Evolutionary conservation across 768 basidiomycete genomes (phyloP).

Genomic region (Termitomyces sp.): DNA sequence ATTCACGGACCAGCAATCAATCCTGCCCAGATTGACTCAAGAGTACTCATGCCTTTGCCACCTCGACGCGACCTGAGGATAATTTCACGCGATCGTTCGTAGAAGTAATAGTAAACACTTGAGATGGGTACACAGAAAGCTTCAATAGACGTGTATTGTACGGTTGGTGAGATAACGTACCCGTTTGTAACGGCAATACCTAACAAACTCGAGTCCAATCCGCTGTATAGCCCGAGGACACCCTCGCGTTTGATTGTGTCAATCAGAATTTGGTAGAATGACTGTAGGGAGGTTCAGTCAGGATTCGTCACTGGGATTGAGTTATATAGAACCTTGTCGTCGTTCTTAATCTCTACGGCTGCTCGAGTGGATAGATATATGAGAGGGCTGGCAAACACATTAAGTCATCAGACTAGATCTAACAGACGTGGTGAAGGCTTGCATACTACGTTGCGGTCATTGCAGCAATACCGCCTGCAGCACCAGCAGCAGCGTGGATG

Average conservation of each 20-base stretch:
- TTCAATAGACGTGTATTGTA: not conserved
- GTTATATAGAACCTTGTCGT: conserved; percentile 28
- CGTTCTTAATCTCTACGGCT: conserved; percentile 82
- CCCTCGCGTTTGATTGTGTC: conserved; percentile 87
- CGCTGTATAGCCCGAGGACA: conserved; percentile 79
- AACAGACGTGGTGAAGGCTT: conserved; percentile 23
- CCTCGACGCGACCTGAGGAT: conserved; percentile 54
- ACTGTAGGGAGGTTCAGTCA: conserved; percentile 33
- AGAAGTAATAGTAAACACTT: conserved; percentile 93
- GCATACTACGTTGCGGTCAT: conserved; percentile 89
- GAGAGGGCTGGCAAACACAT: conserved; percentile 59
- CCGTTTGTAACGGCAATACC: conserved; percentile 94
- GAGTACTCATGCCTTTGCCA: conserved; percentile 69
- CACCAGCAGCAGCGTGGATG: conserved; percentile 87
- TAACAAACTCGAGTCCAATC: conserved; percentile 78
- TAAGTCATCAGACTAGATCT: not conserved
- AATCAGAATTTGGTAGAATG: conserved; percentile 59
- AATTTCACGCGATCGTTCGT: conserved; percentile 62
- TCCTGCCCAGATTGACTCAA: conserved; percentile 89
- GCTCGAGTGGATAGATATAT: conserved; percentile 91
- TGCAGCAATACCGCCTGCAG: conserved; percentile 83
- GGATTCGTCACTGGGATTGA: not conserved
- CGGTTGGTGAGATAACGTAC: conserved; percentile 32
- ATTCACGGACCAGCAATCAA: conserved; percentile 69
- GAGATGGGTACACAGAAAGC: not conserved